Conservation (phyloP, 1,139 yeast species). For the Suhomyces atakaporum region DNA sequence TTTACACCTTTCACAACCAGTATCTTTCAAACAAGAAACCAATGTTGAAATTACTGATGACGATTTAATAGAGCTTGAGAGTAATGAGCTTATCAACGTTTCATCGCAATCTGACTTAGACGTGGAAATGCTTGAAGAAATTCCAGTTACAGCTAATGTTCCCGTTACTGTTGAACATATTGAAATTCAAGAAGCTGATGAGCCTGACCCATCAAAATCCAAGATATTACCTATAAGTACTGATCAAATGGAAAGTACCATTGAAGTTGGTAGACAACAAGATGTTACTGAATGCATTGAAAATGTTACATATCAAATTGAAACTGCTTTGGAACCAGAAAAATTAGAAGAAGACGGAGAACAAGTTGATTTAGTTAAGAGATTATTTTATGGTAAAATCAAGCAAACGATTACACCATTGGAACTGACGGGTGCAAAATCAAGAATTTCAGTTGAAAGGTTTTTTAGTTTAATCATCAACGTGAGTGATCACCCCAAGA, state of each 20-base stretch:
- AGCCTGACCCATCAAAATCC: conserved; percentile 1
- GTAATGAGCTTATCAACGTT: conserved; percentile 14
- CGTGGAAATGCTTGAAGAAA: conserved; percentile 13
- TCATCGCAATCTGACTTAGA: conserved; percentile 16
- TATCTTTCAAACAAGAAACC: conserved; percentile 45
- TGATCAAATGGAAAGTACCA: conserved; percentile 69
- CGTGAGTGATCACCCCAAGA: conserved; percentile 83
- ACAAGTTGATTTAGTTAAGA: conserved; percentile 76
- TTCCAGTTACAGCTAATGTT: neutral
- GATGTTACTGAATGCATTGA: conserved; percentile 98
- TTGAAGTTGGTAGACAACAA: conserved; percentile 88
- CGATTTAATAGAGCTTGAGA: conserved; percentile 11
- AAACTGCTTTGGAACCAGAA: conserved; percentile 80
- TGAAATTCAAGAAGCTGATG: conserved; percentile 5
- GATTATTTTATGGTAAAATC: conserved; percentile 72
- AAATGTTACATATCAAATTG: conserved; percentile 88
- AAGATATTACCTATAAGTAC: conserved; percentile 47
- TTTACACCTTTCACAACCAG: conserved; percentile 70
- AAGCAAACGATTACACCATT: conserved; percentile 46
- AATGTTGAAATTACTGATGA: conserved; percentile 11
- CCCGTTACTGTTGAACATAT: neutral
- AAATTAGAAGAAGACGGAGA: conserved; percentile 72
- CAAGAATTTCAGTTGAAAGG: conserved; percentile 72
- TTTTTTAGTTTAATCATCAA: conserved; percentile 81
- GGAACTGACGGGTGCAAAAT: conserved; percentile 45